Base-by-base conservation (phyloP, 1,139 yeast species). In the Kodamaea plutei region DNA sequence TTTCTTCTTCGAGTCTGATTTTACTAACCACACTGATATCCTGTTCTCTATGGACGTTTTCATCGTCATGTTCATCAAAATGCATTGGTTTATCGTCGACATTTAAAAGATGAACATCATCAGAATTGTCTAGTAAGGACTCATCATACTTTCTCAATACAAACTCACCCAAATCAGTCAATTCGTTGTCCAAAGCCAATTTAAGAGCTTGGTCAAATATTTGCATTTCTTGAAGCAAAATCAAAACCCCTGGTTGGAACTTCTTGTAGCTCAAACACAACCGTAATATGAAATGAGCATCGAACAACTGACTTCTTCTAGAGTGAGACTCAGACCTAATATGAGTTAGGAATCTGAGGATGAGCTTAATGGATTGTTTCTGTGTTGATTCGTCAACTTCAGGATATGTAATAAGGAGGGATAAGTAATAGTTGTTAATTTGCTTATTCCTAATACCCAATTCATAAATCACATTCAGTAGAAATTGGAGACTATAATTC, bases 151-250 rank as follows among this genome's bases (percentile, higher is more conserved):
- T 57, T 18, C 52, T 51, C 30, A 68, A 44, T 2, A 67, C 63
- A 39, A 53, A 56, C 28, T 61, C 66, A 1, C 62, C 94, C 28
- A 77, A 64, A 13, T 79, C 81, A 6, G 80, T 59, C 46, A 83
- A 62, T 28, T 76, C 74, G 40, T 79, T 61, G 4, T 73, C 66
- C 25, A 91, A 61, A 0, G 96, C 93, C 37, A 89, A 52, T 30
- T 69, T 67, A 23, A 89, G 76, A 0, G 97, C 97, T 37, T 84
- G 91, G 38, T 85, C 95, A 49, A 70, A 84, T 29, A 83, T 64
- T 4, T 70, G 76, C 61, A 85, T 60, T 35, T 65, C 71, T 34
- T 76, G 66, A 2, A 89, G 75, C 44, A 84, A 76, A 20, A 91
- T 72, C 36, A 75, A 71, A 5, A 87, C 78, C 0, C 94, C 87